Conservation (phyloP, 139 green algal species). For the Ettlia oleoabundans region DNA sequence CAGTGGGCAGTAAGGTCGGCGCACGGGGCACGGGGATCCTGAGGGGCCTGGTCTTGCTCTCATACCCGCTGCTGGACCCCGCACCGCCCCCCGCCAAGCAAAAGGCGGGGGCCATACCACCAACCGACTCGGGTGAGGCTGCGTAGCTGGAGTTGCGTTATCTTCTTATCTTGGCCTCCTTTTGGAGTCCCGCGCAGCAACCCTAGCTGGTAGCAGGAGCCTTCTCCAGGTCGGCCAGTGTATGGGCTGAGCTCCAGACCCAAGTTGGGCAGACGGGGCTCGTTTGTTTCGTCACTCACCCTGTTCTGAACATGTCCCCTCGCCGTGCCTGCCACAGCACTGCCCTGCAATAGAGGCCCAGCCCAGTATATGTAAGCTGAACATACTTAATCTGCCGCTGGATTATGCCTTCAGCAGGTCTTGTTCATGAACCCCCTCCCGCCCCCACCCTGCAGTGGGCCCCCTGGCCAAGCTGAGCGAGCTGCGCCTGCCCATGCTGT, state of each 20-base stretch:
- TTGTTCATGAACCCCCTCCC: neutral
- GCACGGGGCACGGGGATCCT: slow-evolving; percentile 25
- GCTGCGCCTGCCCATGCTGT: slow-evolving; percentile 1
- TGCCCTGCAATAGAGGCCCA: too few species aligned
- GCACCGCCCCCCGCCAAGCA: slow-evolving; percentile 37
- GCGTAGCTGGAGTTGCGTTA: neutral
- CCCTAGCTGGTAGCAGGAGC: too few species aligned
- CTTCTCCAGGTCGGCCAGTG: too few species aligned
- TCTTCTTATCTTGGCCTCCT: neutral
- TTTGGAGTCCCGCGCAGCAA: neutral
- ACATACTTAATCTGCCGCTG: neutral
- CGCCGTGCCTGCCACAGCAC: too few species aligned
- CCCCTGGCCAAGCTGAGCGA: slow-evolving; percentile 16
- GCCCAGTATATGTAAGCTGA: too few species aligned
- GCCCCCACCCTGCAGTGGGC: neutral
- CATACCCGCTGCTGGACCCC: slow-evolving; percentile 62
- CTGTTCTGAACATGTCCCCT: too few species aligned
- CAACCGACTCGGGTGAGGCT: slow-evolving; percentile 33
- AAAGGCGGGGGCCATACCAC: slow-evolving; percentile 28
- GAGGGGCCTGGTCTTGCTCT: slow-evolving; percentile 63
- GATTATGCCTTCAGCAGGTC: neutral
- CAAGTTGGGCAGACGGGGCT: too few species aligned
- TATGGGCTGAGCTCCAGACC: too few species aligned
- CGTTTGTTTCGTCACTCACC: too few species aligned
- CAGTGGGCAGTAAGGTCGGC: slow-evolving; percentile 9